Conservation (phyloP, 2,329 filamentous ascomycete species). For the Stachybotrys chartarum region DNA sequence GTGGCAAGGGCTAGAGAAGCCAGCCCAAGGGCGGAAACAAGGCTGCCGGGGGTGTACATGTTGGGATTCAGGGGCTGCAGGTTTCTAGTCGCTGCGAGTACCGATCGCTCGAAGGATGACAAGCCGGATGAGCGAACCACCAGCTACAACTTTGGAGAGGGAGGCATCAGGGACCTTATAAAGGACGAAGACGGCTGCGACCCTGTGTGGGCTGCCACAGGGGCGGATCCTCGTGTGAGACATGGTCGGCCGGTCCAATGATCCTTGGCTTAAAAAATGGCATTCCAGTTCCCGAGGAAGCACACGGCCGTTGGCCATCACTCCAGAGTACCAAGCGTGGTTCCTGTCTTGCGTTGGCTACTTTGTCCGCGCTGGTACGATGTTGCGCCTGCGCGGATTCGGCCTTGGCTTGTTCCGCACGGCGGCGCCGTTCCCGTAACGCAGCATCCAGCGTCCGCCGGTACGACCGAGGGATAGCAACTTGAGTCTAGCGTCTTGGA, state of each 20-base stretch:
- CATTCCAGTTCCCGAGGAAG: too few relatives aligned
- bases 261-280: too few relatives aligned
- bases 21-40: slow-evolving; percentile 5
- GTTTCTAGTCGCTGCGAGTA: too few relatives aligned
- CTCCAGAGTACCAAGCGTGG: too few relatives aligned
- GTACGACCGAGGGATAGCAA: too few relatives aligned
- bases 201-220: too few relatives aligned
- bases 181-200: background rate
- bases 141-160: background rate
- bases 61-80: background rate
- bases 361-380: too few relatives aligned
- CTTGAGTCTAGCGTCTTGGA: too few relatives aligned
- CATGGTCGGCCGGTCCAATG: background rate
- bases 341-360: too few relatives aligned
- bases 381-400: background rate
- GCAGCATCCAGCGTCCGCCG: background rate
- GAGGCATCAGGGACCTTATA: background rate
- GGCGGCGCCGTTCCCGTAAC: background rate
- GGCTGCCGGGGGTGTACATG: slow-evolving; percentile 11
- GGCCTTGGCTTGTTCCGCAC: background rate
- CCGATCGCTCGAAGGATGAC: too few relatives aligned
- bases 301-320: too few relatives aligned
- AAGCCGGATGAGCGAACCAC: too few relatives aligned
- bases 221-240: background rate
- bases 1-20: slow-evolving; percentile 8